Evolutionary conservation across 2,329 filamentous ascomycete genomes (phyloP), one percentile per base, ranked within the genome.

Genomic region (Bipolaris bicolor): DNA sequence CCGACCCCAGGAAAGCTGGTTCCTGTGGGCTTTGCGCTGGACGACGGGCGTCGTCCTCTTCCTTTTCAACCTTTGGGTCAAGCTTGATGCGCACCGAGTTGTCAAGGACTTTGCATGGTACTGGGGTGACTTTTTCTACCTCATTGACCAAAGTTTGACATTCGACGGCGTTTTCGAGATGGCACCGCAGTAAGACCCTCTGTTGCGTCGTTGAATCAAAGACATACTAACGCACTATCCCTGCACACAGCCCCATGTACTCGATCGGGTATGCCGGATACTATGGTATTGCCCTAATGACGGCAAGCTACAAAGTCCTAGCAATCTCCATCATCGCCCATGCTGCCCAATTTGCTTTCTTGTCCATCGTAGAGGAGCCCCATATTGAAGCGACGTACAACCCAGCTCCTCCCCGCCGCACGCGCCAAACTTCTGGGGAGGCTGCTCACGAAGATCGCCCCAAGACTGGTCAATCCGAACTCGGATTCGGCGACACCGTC

Each of bases 51-150:
- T 94, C 64, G 78, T 84, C 39, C 83, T 98, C 24, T 89, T 99
- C 62, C 84, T 90, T 56, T 98, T 99, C 84, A 99, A 98, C 76
- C 84, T 98, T 20, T 98, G 95, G 93, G 95, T 99, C 63, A 99
- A 99, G 80, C 84, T 99, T 61, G 95, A 99, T 78, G 95, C 95
- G 18, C 95, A 99, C 77, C 86, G 95, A 60, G 95, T 99, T 48
- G 95, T 99, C 73, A 98, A 98, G 78, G 95, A 99, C 78, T 99
- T 93, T 80, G 95, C 95, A 26, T 99, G 95, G 95, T 99, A 98
- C 79, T 99, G 95, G 95, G 95, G 95, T 60, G 95, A 99, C 78
- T 98, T 98, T 80, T 99, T 98, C 83, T 99, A 92, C 79, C 88
- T 99, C 72, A 91, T 99, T 76, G 95, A 99, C 78, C 93, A 98